phyloP scores from a whole-genome alignment of 1,284 basidiomycete species.

The Puccinia coronata region DNA sequence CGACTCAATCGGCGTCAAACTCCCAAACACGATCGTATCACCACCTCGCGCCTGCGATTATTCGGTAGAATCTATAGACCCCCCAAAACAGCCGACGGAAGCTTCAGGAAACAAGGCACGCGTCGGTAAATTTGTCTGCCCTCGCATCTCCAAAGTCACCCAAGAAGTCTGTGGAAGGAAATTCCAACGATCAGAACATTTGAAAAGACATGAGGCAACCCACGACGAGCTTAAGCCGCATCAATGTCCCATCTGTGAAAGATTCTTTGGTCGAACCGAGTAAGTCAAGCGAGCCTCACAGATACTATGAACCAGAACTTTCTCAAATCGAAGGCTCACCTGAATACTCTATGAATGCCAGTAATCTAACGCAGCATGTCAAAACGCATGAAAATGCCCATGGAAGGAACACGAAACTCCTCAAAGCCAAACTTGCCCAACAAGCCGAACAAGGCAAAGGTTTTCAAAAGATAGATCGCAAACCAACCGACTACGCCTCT shows the following conservation, averaged over 20 bases:
- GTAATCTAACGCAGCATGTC: constrained; percentile 13
- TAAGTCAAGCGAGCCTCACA: background rate
- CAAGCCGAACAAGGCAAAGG: background rate
- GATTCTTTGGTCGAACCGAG: constrained; percentile 23
- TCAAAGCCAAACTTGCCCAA: constrained; percentile 8
- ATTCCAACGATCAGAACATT: constrained; percentile 30
- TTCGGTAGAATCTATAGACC: too few species aligned
- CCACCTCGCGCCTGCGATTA: too few species aligned
- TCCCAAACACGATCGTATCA: too few species aligned
- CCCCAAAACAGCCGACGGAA: background rate
- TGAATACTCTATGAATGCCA: background rate
- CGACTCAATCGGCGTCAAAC: too few species aligned
- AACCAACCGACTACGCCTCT: too few species aligned
- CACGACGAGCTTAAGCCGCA: background rate
- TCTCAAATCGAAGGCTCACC: background rate
- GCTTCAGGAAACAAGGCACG: background rate
- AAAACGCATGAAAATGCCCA: constrained; percentile 22
- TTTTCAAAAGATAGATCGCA: too few species aligned
- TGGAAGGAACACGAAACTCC: constrained; percentile 29
- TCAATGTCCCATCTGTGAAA: constrained; percentile 10
- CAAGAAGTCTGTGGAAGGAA: constrained; percentile 2
- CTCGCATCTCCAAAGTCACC: background rate
- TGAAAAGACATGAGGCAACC: constrained; percentile 27
- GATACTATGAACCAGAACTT: background rate
- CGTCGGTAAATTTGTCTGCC: constrained; percentile 10